phyloP scores from a whole-genome alignment of 305 asterid species.

The Fraxinus ornus region DNA sequence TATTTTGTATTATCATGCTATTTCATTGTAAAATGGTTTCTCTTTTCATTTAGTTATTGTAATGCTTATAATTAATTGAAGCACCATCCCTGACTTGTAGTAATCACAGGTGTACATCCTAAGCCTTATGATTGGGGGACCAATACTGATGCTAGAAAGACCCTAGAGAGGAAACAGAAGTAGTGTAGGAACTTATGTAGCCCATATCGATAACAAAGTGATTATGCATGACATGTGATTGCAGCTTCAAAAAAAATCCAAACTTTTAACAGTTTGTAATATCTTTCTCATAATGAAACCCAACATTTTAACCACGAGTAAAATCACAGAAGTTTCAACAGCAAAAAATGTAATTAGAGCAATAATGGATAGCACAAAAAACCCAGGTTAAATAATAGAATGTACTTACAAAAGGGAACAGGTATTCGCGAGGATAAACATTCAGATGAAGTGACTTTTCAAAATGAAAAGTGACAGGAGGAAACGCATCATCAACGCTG shows the following conservation, averaged over 20 bases:
- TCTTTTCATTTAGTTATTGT: neutral
- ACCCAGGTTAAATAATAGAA: constrained; percentile 15
- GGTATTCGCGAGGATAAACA: constrained; percentile 90
- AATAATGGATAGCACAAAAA: constrained; percentile 5
- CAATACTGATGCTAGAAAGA: neutral
- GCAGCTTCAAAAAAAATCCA: neutral
- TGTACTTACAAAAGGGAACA: constrained; percentile 88
- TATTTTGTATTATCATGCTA: neutral
- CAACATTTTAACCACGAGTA: constrained; percentile 13
- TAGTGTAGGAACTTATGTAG: neutral
- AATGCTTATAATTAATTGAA: neutral
- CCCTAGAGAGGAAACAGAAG: neutral
- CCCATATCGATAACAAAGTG: neutral
- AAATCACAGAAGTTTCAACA: constrained; percentile 13
- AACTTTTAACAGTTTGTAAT: constrained; percentile 13
- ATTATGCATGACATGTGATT: neutral
- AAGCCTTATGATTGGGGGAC: neutral
- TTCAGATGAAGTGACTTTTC: constrained; percentile 74
- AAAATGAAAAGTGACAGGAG: constrained; percentile 79
- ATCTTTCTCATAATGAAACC: constrained; percentile 5
- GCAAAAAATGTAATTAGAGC: constrained; percentile 7
- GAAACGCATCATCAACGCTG: constrained; percentile 97
- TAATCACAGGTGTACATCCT: neutral
- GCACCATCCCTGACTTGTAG: neutral
- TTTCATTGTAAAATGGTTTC: neutral